phyloP scores from a whole-genome alignment of 495 filamentous ascomycete species.

The Talaromyces nanjingensis region DNA sequence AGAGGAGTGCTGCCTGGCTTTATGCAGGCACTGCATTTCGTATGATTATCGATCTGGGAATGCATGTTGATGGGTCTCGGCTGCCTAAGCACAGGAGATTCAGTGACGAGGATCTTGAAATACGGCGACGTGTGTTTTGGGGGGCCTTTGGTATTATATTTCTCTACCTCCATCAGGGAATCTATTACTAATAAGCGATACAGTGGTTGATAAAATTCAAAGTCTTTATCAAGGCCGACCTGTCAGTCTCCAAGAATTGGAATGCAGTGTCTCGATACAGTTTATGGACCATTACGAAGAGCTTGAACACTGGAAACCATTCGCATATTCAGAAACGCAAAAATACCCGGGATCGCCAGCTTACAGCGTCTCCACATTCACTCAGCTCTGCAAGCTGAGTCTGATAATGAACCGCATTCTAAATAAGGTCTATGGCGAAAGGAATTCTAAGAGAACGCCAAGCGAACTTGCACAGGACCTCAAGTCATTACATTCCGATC shows the following conservation, averaged over 20 bases:
- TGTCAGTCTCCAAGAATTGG: conserved; percentile 21
- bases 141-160: conserved; percentile 28
- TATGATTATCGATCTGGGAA: conserved; percentile 41
- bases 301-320: conserved; percentile 22
- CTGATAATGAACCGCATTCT: conserved; percentile 25
- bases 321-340: conserved; percentile 16
- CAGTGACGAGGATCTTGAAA: conserved; percentile 34
- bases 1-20: conserved; percentile 38
- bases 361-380: conserved; percentile 23
- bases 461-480: conserved; percentile 13
- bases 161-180: neutral
- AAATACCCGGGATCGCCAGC: conserved; percentile 14
- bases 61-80: conserved; percentile 27
- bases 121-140: conserved; percentile 35
- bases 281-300: conserved; percentile 30
- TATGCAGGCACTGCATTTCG: conserved; percentile 37
- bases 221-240: conserved; percentile 28
- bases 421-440: conserved; percentile 24
- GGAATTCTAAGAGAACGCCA: conserved; percentile 12
- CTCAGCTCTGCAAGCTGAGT: conserved; percentile 24
- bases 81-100: conserved; percentile 15
- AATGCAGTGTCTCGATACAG: conserved; percentile 21
- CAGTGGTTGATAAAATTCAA: conserved; percentile 25
- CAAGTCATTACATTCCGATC: conserved; percentile 11
- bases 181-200: conserved; percentile 14